phyloP scores from a whole-genome alignment of 495 filamentous ascomycete genomes.

The Neurospora sp. region DNA sequence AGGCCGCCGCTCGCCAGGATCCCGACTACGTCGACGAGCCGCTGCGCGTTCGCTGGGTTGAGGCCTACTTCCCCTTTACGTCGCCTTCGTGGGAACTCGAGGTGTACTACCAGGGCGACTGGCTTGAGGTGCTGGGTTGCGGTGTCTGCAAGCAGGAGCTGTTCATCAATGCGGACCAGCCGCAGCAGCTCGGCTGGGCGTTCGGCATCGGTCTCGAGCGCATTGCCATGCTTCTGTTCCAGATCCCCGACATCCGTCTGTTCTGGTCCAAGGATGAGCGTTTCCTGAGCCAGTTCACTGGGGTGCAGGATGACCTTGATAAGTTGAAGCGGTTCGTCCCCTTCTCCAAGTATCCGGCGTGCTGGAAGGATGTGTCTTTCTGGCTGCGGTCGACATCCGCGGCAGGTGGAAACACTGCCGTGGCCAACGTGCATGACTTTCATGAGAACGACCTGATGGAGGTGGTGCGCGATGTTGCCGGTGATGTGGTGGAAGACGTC shows the following conservation, averaged over 20 bases:
- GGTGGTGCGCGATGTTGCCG: slow-evolving; percentile 67
- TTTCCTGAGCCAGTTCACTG: slow-evolving; percentile 71
- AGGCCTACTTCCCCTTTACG: slow-evolving; percentile 95
- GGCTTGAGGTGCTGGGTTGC: slow-evolving; percentile 90
- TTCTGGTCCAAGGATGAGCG: slow-evolving; percentile 85
- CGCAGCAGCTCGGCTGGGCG: slow-evolving; percentile 79
- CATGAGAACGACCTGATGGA: slow-evolving; percentile 99
- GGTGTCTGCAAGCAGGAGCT: slow-evolving; percentile 82
- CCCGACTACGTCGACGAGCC: slow-evolving; percentile 48
- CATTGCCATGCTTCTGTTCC: slow-evolving; percentile 92
- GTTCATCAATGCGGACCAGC: slow-evolving; percentile 63
- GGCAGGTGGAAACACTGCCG: slow-evolving; percentile 34
- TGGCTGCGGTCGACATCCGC: slow-evolving; percentile 59
- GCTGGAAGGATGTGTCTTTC: slow-evolving; percentile 87
- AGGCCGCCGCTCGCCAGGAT: slow-evolving; percentile 46
- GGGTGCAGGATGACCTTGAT: slow-evolving; percentile 37
- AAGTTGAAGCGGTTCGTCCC: slow-evolving; percentile 60
- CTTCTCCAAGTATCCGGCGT: slow-evolving; percentile 82
- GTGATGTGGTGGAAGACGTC: slow-evolving; percentile 82
- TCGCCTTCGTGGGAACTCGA: slow-evolving; percentile 92
- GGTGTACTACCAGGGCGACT: slow-evolving; percentile 87
- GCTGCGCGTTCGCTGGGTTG: slow-evolving; percentile 82
- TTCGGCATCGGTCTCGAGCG: slow-evolving; percentile 90
- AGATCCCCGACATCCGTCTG: slow-evolving; percentile 91
- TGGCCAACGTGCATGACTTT: slow-evolving; percentile 40